These are phyloP conservation scores for Wallacemonas sp. DNA, from an alignment of 208 protist species.

Conservation along the genomic window DNA sequence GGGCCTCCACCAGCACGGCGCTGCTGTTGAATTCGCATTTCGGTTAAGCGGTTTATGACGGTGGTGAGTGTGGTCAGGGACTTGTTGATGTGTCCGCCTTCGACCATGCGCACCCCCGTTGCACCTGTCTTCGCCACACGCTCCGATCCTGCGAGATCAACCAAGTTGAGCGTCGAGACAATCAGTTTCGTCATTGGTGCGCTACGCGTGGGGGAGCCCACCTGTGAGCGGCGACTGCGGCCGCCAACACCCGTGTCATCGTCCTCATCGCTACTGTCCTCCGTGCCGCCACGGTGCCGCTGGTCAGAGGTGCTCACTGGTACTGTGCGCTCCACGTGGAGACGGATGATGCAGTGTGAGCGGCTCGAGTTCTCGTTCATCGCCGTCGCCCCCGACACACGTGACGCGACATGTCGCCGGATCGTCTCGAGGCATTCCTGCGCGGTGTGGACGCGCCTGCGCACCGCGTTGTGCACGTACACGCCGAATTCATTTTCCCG, in stretches of 20 bases:
- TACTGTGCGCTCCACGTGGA: conserved; percentile 83
- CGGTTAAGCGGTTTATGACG: conserved; percentile 71
- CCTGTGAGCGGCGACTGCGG: neutral
- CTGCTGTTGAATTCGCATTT: conserved; percentile 14
- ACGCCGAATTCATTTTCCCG: conserved; percentile 79
- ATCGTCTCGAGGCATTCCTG: conserved; percentile 68
- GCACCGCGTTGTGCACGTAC: conserved; percentile 79
- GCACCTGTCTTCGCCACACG: conserved; percentile 93
- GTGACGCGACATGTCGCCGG: conserved; percentile 37
- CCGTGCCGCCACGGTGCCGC: neutral
- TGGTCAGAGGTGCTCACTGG: neutral
- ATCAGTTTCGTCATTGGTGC: conserved; percentile 29
- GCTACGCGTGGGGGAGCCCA: neutral
- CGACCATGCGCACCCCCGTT: conserved; percentile 90
- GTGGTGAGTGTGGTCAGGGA: conserved; percentile 76
- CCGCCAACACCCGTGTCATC: neutral
- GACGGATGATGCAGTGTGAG: conserved; percentile 95
- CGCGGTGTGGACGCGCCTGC: conserved; percentile 43
- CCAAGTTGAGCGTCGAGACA: conserved; percentile 89
- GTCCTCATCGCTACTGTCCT: conserved; percentile 20
- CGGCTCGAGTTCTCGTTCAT: conserved; percentile 95
- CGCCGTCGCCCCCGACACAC: conserved; percentile 76
- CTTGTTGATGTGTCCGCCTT: conserved; percentile 93
- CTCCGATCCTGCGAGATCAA: conserved; percentile 93
- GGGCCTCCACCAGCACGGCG: conserved; percentile 6